Base-by-base conservation (phyloP, 192 early-diverging fungal genomes). In the Coemansia sp. region DNA sequence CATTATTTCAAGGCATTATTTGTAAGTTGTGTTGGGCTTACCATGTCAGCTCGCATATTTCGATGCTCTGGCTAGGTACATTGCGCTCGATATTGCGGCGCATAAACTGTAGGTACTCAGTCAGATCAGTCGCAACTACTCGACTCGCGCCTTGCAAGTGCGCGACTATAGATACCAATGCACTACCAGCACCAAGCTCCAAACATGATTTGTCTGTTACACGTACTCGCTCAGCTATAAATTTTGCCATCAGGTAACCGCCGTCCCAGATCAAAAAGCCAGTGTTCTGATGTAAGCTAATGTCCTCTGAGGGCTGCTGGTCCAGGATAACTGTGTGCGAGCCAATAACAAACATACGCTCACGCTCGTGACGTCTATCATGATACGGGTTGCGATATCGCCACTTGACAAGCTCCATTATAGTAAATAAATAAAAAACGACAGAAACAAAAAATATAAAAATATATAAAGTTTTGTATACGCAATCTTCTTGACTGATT, bases 261-360 rank as follows among this genome's bases (percentile, higher is more conserved):
- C 74, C 74, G 50, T 76, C 74, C 74, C 74, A 76, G 16, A 76
- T 69, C 33, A 76, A 33, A 40, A 43, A 70, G 9, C 74, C 74
- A 2, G 74, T 76, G 64, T 76, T 76, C 20, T 62, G 64, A 47
- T 66, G 64, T 27, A 70, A 36, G 27, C 57, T 53, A 41, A 76
- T 70, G 8, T 65, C 34, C 18, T 34, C 38, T 12, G 39, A 20
- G 3, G 68, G 74, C 36, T 70, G 55, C 58, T 76, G 74, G 13
- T 38, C 24, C 16, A 76, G 22, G 9, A 34, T 40, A 6, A 76
- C 36, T 15, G 58, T 53, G 69, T 76, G 74, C 29, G 68, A 22
- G 29, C 74, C 74, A n/a, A 76, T 63, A 0, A 76, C 46, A 27
- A 76, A 76, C n/a, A 62, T 43, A 0, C 74, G 63, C 29, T 47